A percentile compares a stretch with the other conserved stretches of the same genome.
phyloP scores from a whole-genome alignment of 129 eudicot species.

The Flaveria trinervia region DNA sequence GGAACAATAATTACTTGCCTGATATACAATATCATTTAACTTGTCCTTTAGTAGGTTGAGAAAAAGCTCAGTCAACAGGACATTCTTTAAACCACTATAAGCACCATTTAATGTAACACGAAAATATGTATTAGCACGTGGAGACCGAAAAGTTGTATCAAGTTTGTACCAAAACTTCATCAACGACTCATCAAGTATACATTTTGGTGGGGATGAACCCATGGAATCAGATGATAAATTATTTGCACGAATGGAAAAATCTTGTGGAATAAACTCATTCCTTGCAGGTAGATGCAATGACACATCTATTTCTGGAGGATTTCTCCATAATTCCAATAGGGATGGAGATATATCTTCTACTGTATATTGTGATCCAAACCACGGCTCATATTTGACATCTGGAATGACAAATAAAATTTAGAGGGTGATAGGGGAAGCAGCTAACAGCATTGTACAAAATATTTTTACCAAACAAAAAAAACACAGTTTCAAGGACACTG shows the following conservation, averaged over 20 bases:
- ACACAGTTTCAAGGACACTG: background rate
- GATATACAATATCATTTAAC: conserved; percentile 84
- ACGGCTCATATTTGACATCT: conserved; percentile 76
- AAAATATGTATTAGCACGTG: conserved; percentile 96
- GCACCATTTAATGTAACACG: conserved; percentile 80
- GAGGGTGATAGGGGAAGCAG: background rate
- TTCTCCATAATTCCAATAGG: conserved; percentile 66
- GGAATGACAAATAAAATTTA: conserved; percentile 25
- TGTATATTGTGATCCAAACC: conserved; percentile 78
- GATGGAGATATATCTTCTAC: conserved; percentile 75
- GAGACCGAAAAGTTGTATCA: conserved; percentile 74
- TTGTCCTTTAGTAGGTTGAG: conserved; percentile 82
- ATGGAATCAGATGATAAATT: conserved; percentile 35
- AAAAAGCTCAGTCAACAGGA: conserved; percentile 77
- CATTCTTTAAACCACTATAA: conserved; percentile 53
- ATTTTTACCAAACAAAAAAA: background rate
- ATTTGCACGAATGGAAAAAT: conserved; percentile 74
- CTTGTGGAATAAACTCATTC: conserved; percentile 83
- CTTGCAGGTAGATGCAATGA: conserved; percentile 78
- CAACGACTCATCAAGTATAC: conserved; percentile 79
- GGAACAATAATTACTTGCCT: conserved; percentile 48
- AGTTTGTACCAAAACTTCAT: conserved; percentile 92
- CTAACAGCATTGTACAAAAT: background rate
- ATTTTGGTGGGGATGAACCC: conserved; percentile 50
- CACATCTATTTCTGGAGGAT: conserved; percentile 71